Conservation (phyloP, 1,139 yeast genomes). For the Candida sanyaensis region DNA sequence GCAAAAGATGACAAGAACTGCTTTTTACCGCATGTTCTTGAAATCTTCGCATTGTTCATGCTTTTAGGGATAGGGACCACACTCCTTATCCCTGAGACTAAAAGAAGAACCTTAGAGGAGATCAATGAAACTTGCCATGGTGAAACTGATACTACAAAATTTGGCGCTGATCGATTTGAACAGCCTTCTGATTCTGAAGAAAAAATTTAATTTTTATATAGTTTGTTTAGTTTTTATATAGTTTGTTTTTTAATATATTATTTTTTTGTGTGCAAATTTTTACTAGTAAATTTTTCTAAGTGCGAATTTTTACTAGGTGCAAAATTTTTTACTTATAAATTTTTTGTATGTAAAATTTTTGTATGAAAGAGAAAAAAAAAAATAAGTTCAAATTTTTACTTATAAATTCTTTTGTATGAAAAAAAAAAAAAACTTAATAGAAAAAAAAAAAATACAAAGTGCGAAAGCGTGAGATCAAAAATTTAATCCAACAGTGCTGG, state of each 20-base stretch:
- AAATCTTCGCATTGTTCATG: constrained; percentile 90
- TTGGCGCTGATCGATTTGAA: constrained; percentile 38
- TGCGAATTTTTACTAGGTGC: too few relatives aligned
- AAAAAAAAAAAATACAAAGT: too few relatives aligned
- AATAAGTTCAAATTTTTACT: too few relatives aligned
- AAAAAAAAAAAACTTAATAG: too few relatives aligned
- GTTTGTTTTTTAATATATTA: constrained; percentile 11
- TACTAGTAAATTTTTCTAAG: too few relatives aligned
- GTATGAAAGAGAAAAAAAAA: too few relatives aligned
- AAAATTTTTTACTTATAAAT: too few relatives aligned
- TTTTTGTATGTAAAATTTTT: too few relatives aligned
- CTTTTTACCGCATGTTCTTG: constrained; percentile 90
- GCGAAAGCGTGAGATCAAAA: too few relatives aligned
- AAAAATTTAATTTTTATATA: constrained; percentile 1
- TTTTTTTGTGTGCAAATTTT: too few relatives aligned
- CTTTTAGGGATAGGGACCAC: constrained; percentile 68
- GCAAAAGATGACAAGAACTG: constrained; percentile 58
- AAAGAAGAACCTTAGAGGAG: constrained; percentile 84
- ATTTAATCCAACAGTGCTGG: too few relatives aligned
- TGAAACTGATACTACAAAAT: constrained; percentile 58
- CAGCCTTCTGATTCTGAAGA: constrained; percentile 22
- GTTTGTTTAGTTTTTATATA: constrained; percentile 14
- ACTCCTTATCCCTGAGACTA: constrained; percentile 81
- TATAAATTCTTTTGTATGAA: too few relatives aligned
- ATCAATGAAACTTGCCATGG: constrained; percentile 77